phyloP scores from a whole-genome alignment of 1,284 basidiomycete genomes.

The Meripilus lineatus region DNA sequence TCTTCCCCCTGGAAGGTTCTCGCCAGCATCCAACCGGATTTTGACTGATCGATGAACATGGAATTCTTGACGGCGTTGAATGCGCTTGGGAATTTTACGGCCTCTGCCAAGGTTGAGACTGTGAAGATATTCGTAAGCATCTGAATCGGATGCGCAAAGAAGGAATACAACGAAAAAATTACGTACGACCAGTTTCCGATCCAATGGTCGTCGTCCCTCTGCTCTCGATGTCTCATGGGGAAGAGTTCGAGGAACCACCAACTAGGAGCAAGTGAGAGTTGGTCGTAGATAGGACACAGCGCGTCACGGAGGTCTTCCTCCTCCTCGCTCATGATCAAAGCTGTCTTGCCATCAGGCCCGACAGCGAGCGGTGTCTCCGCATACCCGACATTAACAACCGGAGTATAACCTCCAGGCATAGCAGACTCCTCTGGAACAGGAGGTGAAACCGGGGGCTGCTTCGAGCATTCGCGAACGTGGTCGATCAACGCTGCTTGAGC shows the following conservation, averaged over 20 bases:
- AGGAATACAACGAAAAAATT: too few relatives aligned
- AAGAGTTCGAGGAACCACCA: conserved; percentile 40
- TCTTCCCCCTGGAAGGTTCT: conserved; percentile 29
- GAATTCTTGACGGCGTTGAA: conserved; percentile 18
- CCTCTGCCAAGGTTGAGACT: conserved; percentile 40
- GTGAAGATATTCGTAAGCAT: neutral
- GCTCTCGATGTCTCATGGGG: conserved; percentile 6
- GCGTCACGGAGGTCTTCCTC: conserved; percentile 46
- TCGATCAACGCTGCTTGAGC: conserved; percentile 26
- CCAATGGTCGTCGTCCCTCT: conserved; percentile 4
- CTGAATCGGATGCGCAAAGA: too few relatives aligned
- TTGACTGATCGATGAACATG: conserved; percentile 50
- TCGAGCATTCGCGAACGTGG: neutral
- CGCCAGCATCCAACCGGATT: conserved; percentile 36
- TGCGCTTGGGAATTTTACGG: conserved; percentile 4
- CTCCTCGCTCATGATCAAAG: conserved; percentile 31
- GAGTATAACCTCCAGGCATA: conserved; percentile 15
- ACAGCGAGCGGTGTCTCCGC: neutral
- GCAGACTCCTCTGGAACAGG: conserved; percentile 16
- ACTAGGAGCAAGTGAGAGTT: conserved; percentile 29
- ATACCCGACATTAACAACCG: neutral
- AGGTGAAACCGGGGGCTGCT: neutral
- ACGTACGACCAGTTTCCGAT: neutral
- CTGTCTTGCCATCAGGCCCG: neutral
- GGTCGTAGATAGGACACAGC: conserved; percentile 37